Percentiles rank a stretch among this genome's conserved stretches.
Evolutionary conservation across 768 basidiomycete genomes (phyloP).

Genomic region (Cyclocybe aegerita): DNA sequence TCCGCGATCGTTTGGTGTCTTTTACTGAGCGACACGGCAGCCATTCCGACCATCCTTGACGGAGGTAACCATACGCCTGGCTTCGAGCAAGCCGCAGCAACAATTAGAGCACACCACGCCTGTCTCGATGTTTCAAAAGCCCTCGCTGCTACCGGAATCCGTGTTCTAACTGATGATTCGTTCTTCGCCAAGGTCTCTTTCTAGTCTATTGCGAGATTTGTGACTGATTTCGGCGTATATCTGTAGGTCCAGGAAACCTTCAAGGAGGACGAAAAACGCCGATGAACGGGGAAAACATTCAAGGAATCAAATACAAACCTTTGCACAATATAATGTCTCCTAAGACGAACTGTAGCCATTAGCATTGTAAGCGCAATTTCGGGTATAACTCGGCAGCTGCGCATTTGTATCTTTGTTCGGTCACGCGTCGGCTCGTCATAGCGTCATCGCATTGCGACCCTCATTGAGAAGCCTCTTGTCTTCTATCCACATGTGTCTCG

Average conservation of each 20-base stretch:
- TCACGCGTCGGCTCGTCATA: no score
- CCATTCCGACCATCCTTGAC: slow-evolving; percentile 68
- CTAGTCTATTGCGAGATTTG: neutral
- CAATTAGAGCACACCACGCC: slow-evolving; percentile 60
- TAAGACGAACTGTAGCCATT: no score
- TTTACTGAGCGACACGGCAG: slow-evolving; percentile 29
- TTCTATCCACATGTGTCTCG: no score
- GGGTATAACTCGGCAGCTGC: no score
- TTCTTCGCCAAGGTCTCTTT: slow-evolving; percentile 55
- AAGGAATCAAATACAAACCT: no score
- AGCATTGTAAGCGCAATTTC: no score
- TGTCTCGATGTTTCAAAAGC: slow-evolving; percentile 69
- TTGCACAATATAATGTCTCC: no score
- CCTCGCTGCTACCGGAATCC: slow-evolving; percentile 67
- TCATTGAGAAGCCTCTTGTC: no score
- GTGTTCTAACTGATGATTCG: slow-evolving; percentile 64
- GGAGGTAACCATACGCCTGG: slow-evolving; percentile 79
- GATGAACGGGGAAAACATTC: no score
- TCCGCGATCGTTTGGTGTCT: neutral
- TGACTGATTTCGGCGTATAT: neutral
- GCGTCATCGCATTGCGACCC: no score
- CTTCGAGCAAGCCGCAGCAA: slow-evolving; percentile 64
- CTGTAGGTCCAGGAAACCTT: slow-evolving; percentile 22
- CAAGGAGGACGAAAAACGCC: slow-evolving; percentile 18
- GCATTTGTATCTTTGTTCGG: no score